Evolutionary conservation across 2,329 filamentous ascomycete genomes (phyloP), one percentile per base, ranked within the genome.

Genomic region (Orbilia blumenaviensis): DNA sequence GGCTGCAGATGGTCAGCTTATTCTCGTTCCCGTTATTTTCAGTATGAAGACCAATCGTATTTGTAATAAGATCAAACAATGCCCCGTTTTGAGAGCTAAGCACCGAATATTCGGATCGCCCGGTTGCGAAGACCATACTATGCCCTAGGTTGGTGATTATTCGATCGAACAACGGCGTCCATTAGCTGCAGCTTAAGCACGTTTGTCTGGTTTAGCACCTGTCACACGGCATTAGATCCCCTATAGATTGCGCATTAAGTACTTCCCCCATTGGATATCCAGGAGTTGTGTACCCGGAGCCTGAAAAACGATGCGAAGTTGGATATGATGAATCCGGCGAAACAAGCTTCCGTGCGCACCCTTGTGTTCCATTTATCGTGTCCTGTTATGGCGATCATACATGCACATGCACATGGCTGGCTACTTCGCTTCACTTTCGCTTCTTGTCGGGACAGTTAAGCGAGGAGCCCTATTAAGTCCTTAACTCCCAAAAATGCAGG

Each of bases 311-410:
- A 21, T 12, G 14, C 18, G 18, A 34, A 50, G 29, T 34, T 38
- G 25, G 10, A 48, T 36, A 18, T 14, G 18, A 16, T 27, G 42
- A 63, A 62, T 36, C 32, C n/a, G 18, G 23, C 36, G 42, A 63
- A 62, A 62, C 61, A 71, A 71, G 66, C 66, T 63, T 63, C 64
- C 34, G 23, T 44, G 52, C 36, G 29, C 21, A 68, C 29, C 64
- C 64, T 67, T 58, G 63, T 38, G 29, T 32, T 27, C 27, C n/a
- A 18, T 38, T 56, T 23, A 8, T 36, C 12, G 46, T 36, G 9
- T 25, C 54, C 54, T 58, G 12, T 21, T 58, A 29, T 42, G 18
- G 8, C 10, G 18, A 44, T 56, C 27, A 16, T 56, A 32, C 52
- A 56, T 38, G 32, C 18, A 42, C 6, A n/a, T 32, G 46, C n/a